phyloP scores from a whole-genome alignment of 2,329 filamentous ascomycete genomes.

The Dothideomycetes sp. region DNA sequence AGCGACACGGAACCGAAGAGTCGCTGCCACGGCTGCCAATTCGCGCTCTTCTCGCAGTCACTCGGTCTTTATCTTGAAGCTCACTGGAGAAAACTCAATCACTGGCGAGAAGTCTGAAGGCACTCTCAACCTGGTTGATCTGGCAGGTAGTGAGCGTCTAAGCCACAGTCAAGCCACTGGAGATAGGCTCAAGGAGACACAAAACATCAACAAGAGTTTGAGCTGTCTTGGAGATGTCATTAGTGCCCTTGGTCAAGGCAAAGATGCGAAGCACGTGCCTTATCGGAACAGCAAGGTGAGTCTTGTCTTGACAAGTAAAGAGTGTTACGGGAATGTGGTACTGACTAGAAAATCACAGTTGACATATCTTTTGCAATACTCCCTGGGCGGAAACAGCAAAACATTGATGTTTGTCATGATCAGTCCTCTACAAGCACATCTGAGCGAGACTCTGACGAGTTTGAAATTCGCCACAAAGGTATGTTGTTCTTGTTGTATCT shows the following conservation, averaged over 20 bases:
- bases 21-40: constrained; percentile 95
- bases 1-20: constrained; percentile 77
- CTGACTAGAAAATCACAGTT: constrained; percentile 37
- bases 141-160: constrained; percentile 84
- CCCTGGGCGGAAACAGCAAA: constrained; percentile 80
- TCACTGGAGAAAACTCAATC: constrained; percentile 55
- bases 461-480: constrained; percentile 94
- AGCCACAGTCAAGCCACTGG: constrained; percentile 81
- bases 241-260: constrained; percentile 75
- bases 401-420: constrained; percentile 99
- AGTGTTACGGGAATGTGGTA: no score
- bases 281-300: constrained; percentile 87
- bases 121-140: constrained; percentile 87
- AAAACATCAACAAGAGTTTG: constrained; percentile 93
- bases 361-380: constrained; percentile 90
- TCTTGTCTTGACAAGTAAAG: constrained; percentile 2
- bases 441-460: constrained; percentile 88
- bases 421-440: constrained; percentile 77
- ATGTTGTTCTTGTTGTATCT: no score
- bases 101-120: constrained; percentile 82
- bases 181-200: constrained; percentile 81
- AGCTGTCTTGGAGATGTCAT: constrained; percentile 92
- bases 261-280: constrained; percentile 63
- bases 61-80: constrained; percentile 82
- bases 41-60: constrained; percentile 89